Base-by-base conservation (phyloP, 2,329 filamentous ascomycete species). In the Talaromyces sp. region DNA sequence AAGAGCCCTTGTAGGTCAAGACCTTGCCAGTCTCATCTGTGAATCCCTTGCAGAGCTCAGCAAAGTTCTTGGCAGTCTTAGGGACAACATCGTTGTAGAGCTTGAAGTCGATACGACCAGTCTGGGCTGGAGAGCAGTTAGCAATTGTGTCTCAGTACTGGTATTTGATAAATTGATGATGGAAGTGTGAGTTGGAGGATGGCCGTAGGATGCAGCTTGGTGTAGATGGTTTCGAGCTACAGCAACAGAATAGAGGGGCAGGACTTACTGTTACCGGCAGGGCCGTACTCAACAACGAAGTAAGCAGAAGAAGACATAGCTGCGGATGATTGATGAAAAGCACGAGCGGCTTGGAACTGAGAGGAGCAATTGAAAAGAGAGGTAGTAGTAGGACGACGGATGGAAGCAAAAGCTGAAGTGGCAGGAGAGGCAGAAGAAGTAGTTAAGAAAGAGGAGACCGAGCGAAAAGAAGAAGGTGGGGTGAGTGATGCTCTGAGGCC, bases 11-110 rank as follows among this genome's bases (percentile, higher is more conserved):
- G 83, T 95, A 96, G 55, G 54, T 58, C 55, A 60, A 33, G 28
- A 54, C 36, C 37, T 53, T 48, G 48, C 54, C 54, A 43, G 41
- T 51, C 9, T 15, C 28, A 21, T 57, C 51, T 68, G 90, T 89
- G 76, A 89, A 87, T 72, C 89, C 89, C 63, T 86, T 91, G 87
- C 88, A 91, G 71, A 94, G 88, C 74, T 85, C 85, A 67, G 83
- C 84, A 86, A 95, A 95, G 85, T 94, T 94, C 76, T 84, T 81
- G 67, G 84, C 81, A 58, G 93, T 97, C 85, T 89, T 94, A 76
- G 93, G 93, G 74, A 96, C 91, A 62, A 86, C 82, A 66, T 91
- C 83, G 74, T 93, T 84, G 83, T 81, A 96, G 74, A 97, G 89
- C 70, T 87, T 86, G 82, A 97, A 95, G 81, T 84, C 88, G 82